Evolutionary conservation across 306 rosid species (phyloP).

Genomic region (Dalbergia oliveri): DNA sequence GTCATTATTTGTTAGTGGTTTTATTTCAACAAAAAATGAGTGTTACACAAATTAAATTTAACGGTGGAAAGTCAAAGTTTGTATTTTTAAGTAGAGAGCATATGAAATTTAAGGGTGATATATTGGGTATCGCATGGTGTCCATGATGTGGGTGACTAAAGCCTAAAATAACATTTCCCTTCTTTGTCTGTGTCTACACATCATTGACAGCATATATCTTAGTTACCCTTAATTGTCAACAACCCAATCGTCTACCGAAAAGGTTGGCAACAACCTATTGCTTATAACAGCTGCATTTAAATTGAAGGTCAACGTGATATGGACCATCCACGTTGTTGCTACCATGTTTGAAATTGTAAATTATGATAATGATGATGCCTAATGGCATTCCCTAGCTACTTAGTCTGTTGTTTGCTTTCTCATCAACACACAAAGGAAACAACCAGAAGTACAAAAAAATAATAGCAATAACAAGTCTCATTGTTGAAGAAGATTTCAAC

Average conservation of each 20-base stretch:
- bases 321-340: constrained; percentile 2
- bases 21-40: no score
- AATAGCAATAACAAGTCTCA: constrained; percentile 12
- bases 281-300: not conserved
- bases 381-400: not conserved
- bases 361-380: not conserved
- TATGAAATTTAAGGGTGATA: no score
- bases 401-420: not conserved
- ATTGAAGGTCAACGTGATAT: constrained; percentile 8
- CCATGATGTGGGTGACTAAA: no score
- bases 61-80: no score
- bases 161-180: no score
- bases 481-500: constrained; percentile 42
- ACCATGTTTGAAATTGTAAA: not conserved
- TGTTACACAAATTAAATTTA: no score
- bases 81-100: no score
- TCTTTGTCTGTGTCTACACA: no score
- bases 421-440: constrained; percentile 5
- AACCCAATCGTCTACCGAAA: not conserved
- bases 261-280: no score
- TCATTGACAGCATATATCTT: not conserved
- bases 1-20: no score
- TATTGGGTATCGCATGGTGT: no score
- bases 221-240: not conserved
- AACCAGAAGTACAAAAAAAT: not conserved